phyloP scores from a whole-genome alignment of 257 asterid species.

The Handroanthus guayacan region DNA sequence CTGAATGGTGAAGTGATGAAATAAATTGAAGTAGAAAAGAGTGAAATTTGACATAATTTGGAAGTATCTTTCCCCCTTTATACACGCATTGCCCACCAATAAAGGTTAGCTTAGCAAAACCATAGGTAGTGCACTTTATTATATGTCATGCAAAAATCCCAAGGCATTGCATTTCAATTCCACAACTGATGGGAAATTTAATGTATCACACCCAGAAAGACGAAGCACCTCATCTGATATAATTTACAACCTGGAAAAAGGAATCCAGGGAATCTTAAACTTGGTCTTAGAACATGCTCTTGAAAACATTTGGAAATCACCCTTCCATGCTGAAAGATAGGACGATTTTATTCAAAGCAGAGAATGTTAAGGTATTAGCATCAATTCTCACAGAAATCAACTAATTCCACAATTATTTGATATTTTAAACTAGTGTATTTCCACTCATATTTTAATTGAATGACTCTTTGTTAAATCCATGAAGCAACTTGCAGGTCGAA shows the following conservation, averaged over 20 bases:
- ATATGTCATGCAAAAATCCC: background rate
- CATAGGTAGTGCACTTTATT: background rate
- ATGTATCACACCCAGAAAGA: background rate
- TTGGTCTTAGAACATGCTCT: background rate
- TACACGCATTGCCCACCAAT: too few relatives aligned
- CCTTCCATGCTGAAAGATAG: background rate
- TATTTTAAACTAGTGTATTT: conserved; percentile 11
- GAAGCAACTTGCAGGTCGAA: conserved; percentile 23
- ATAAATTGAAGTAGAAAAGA: too few relatives aligned
- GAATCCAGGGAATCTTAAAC: background rate
- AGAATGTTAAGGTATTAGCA: background rate
- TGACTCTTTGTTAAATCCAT: background rate
- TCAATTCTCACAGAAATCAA: conserved; percentile 8
- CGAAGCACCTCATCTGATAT: background rate
- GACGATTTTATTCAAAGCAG: conserved; percentile 14
- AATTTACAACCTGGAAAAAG: background rate
- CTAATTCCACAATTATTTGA: conserved; percentile 10
- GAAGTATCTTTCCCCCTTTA: too few relatives aligned
- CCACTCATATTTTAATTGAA: conserved; percentile 1
- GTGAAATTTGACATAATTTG: too few relatives aligned
- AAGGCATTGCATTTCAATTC: too few relatives aligned
- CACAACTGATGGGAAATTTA: background rate
- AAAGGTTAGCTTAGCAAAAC: background rate
- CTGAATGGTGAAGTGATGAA: too few relatives aligned
- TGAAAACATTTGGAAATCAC: background rate